Evolutionary conservation across 768 basidiomycete genomes (phyloP), one percentile per base, ranked within the genome.

Genomic region (Nidularia sp.): DNA sequence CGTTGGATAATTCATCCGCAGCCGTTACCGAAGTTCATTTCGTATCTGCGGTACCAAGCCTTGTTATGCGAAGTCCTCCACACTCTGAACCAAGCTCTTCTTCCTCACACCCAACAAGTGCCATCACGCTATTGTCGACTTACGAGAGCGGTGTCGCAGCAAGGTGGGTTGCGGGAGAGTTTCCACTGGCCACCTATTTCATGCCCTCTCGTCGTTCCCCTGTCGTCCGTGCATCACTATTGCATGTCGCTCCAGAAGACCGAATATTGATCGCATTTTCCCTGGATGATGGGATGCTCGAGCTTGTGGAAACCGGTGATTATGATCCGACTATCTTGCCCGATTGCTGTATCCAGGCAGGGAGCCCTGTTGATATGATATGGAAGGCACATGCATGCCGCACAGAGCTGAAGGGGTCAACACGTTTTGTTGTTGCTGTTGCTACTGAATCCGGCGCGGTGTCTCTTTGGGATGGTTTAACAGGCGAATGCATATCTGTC

Each of bases 401-500:
- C 45, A 64, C 79, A 46, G 76, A 80, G 49, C 61, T 87, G 48
- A 78, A 74, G 35, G 81, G 80, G 5, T 69, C 64, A 45, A 66
- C 67, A 10, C 78, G 77, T 15, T 63, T 83, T 12, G 73, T 92
- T 54, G 63, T 90, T 12, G 83, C 74, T 39, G 78, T 79, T 9
- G 80, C 81, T 13, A 86, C 88, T 2, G 78, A 83, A 48, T 74
- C 78, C 1, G 90, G 90, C 7, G 71, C 79, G 7, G 73, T 92
- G 18, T 88, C 90, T 0, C 59, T 93, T 9, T 93, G 90, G 90
- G 88, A 92, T 60, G 81, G 75, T 6, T 58, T 68, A n/a, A 83
- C 83, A 5, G 76, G 78, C 8, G 84, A 84, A 56, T 83, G 84
- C 53, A 77, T 91, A 39, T 70, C 76, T 49, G 71, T 83, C 47